Conservation (phyloP, 176 grass and related monocot genomes). For the Areca catechu region DNA sequence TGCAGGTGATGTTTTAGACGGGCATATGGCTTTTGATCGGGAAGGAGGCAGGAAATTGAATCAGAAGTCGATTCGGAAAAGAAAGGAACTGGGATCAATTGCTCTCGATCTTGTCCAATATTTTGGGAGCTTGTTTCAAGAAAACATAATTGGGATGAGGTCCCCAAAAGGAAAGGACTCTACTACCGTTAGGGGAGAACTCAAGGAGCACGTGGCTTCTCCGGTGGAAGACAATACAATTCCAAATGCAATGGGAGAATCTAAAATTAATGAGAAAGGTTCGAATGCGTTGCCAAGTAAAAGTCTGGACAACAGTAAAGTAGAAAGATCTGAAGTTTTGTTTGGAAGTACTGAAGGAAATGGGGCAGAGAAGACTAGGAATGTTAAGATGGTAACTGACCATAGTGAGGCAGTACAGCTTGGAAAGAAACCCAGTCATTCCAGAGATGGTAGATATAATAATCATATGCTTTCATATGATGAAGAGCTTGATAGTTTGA, state of each 20-base stretch:
- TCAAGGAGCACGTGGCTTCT: background rate
- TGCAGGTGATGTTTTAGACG: constrained; percentile 18
- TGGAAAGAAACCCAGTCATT: background rate
- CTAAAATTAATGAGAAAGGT: constrained; percentile 4
- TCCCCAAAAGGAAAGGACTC: constrained; percentile 28
- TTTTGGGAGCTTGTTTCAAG: constrained; percentile 29
- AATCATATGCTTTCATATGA: constrained; percentile 36
- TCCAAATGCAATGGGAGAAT: constrained; percentile 3
- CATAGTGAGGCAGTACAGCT: background rate
- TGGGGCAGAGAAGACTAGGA: background rate
- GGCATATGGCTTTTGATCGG: background rate
- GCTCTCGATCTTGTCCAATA: constrained; percentile 31
- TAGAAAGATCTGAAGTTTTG: background rate
- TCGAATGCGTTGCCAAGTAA: background rate
- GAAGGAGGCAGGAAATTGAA: constrained; percentile 29
- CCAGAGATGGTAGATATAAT: constrained; percentile 9
- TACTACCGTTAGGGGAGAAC: constrained; percentile 10
- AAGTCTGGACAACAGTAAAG: background rate
- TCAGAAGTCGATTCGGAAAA: constrained; percentile 19
- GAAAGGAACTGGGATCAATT: constrained; percentile 21
- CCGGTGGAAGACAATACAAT: constrained; percentile 8
- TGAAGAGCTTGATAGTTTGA: constrained; percentile 21
- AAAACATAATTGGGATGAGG: constrained; percentile 39
- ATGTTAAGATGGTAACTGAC: background rate
- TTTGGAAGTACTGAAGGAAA: background rate